A percentile compares a stretch with the other conserved stretches of the same genome.
These are phyloP conservation scores for Penicillium sp. DNA, from an alignment of 2,329 filamentous ascomycete genomes.

Conservation along the genomic window DNA sequence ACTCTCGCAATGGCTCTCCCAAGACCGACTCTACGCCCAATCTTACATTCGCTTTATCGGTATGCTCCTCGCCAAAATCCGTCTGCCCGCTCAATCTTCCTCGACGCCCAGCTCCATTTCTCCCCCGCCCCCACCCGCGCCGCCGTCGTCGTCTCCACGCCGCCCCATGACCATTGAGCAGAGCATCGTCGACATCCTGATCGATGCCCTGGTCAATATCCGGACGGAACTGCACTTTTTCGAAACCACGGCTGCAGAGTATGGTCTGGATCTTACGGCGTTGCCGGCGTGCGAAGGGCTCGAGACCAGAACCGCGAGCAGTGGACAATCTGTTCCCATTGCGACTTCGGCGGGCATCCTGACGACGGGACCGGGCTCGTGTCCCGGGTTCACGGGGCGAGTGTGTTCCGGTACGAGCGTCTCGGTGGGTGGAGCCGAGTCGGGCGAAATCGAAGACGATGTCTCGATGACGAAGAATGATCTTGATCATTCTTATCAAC, in stretches of 20 bases:
- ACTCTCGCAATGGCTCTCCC: conserved; percentile 62
- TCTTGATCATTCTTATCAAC: too few species aligned
- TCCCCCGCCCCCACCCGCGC: too few species aligned
- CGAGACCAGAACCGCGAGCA: conserved; percentile 24
- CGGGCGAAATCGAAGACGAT: conserved; percentile 1
- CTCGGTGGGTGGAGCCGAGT: neutral
- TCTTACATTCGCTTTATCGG: conserved; percentile 64
- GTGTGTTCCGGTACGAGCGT: conserved; percentile 12
- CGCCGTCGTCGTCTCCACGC: conserved; percentile 22
- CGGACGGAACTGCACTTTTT: conserved; percentile 64
- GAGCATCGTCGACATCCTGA: conserved; percentile 56
- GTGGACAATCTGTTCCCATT: conserved; percentile 7
- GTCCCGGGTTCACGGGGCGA: conserved; percentile 27
- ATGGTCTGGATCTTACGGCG: conserved; percentile 48
- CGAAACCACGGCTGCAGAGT: conserved; percentile 56
- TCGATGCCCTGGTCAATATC: conserved; percentile 61
- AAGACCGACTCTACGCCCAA: conserved; percentile 66
- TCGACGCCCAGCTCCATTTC: too few species aligned
- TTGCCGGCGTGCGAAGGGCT: conserved; percentile 29
- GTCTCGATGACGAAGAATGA: too few species aligned
- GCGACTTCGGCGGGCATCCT: conserved; percentile 14
- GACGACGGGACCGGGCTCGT: conserved; percentile 14
- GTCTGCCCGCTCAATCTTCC: conserved; percentile 42
- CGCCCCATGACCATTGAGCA: conserved; percentile 40
- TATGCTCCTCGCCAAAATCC: conserved; percentile 56